These are phyloP conservation scores for Russula sp. DNA, from an alignment of 768 basidiomycete genomes.

Conservation along the genomic window DNA sequence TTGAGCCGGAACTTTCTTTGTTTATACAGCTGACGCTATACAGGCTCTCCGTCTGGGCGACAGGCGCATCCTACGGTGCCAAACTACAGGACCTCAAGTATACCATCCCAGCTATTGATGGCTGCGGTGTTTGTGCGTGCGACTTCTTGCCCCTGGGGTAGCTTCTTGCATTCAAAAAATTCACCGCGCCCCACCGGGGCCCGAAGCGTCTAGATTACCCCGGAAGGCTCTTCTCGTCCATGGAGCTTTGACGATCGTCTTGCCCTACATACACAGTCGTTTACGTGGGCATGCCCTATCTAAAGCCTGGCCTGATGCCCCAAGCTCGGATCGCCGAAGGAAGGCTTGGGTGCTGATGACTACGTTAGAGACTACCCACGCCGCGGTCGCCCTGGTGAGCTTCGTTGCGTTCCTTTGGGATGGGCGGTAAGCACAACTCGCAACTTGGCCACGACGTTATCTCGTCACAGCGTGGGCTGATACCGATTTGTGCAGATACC, in stretches of 20 bases:
- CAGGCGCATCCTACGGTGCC: slow-evolving; percentile 76
- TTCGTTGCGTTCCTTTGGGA: slow-evolving; percentile 82
- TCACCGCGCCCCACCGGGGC: too few species aligned
- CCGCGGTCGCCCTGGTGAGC: slow-evolving; percentile 58
- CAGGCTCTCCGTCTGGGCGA: slow-evolving; percentile 78
- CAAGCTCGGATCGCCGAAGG: slow-evolving; percentile 67
- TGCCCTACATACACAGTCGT: slow-evolving; percentile 76
- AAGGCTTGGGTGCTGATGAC: slow-evolving; percentile 67
- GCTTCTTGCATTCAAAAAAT: slow-evolving; percentile 9
- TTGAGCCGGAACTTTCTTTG: slow-evolving; percentile 71
- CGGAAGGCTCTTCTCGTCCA: slow-evolving; percentile 58
- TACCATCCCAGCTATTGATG: slow-evolving; percentile 26
- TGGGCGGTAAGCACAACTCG: slow-evolving; percentile 57
- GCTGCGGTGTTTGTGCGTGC: slow-evolving; percentile 17
- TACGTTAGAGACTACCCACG: slow-evolving; percentile 60
- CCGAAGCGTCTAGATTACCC: slow-evolving; percentile 59
- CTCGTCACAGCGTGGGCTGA: background rate
- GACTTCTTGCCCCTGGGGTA: slow-evolving; percentile 2
- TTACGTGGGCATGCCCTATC: slow-evolving; percentile 72
- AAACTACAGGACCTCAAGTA: slow-evolving; percentile 76
- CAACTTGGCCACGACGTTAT: background rate
- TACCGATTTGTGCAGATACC: slow-evolving; percentile 51
- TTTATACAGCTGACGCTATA: slow-evolving; percentile 68
- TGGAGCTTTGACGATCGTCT: slow-evolving; percentile 61
- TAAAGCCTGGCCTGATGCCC: slow-evolving; percentile 86